These are phyloP conservation scores for Barnettozyma populi DNA, from an alignment of 805 yeast species.

Conservation along the genomic window DNA sequence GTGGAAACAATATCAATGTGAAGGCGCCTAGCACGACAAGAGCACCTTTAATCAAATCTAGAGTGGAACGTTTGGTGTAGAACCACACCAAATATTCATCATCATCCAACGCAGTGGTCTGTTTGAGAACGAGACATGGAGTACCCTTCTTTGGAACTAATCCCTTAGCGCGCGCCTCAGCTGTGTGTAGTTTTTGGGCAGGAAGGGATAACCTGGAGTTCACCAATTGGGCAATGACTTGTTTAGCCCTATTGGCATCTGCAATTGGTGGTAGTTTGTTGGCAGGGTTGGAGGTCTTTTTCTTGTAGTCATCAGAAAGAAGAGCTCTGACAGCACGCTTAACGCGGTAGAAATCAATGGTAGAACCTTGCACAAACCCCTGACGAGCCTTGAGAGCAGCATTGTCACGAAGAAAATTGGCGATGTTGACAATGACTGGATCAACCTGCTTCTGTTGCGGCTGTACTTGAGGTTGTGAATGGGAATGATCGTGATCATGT, in stretches of 20 bases:
- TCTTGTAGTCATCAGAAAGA: slow-evolving; percentile 62
- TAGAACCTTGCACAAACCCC: slow-evolving; percentile 68
- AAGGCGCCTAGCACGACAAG: slow-evolving; percentile 55
- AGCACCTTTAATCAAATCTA: slow-evolving; percentile 33
- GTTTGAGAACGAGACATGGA: slow-evolving; percentile 54
- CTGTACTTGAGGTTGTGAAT: not conserved
- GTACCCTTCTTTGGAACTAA: slow-evolving; percentile 55
- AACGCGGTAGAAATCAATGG: slow-evolving; percentile 78
- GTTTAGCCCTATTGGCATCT: slow-evolving; percentile 51
- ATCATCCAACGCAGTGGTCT: slow-evolving; percentile 54
- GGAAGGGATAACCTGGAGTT: slow-evolving; percentile 72
- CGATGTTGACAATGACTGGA: slow-evolving; percentile 64
- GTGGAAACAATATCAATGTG: slow-evolving; percentile 75
- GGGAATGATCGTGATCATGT: not conserved
- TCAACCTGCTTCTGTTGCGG: slow-evolving; percentile 19
- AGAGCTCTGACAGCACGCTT: slow-evolving; percentile 82
- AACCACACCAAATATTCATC: slow-evolving; percentile 82
- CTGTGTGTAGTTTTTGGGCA: slow-evolving; percentile 64
- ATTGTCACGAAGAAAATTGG: slow-evolving; percentile 63
- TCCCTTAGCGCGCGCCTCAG: slow-evolving; percentile 56
- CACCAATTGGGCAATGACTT: slow-evolving; percentile 61
- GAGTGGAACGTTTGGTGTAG: slow-evolving; percentile 58
- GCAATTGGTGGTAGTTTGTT: slow-evolving; percentile 43
- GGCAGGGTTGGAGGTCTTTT: slow-evolving; percentile 42
- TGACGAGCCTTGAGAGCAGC: slow-evolving; percentile 69